Evolutionary conservation across 768 basidiomycete genomes (phyloP).

Genomic region (Suillus lakei): DNA sequence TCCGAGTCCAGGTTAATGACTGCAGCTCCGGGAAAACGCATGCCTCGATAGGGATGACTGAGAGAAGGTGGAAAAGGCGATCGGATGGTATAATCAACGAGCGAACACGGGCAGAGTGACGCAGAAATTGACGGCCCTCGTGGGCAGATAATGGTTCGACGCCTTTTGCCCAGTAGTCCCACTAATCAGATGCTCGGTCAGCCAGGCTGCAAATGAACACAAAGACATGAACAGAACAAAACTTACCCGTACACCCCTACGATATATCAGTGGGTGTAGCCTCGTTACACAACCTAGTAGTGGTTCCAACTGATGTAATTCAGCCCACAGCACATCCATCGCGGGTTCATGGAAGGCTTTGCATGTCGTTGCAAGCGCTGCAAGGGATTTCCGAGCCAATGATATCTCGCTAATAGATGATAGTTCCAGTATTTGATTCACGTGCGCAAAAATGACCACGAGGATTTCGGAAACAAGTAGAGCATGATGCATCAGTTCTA

Average conservation of each 20-base stretch:
- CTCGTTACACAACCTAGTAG: not conserved
- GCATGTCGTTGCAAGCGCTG: not conserved
- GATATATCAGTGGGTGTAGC: not conserved
- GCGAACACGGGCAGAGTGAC: not conserved
- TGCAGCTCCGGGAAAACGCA: not conserved
- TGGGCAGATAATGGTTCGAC: not conserved
- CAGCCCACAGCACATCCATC: not conserved
- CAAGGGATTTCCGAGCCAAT: not conserved
- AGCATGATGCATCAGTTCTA: not conserved
- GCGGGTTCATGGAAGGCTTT: not conserved
- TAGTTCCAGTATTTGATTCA: not conserved
- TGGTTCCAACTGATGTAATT: not conserved
- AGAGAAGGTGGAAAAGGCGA: not conserved
- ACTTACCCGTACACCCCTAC: not conserved
- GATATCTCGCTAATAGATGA: not conserved
- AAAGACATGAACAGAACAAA: too few species aligned
- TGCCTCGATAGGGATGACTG: not conserved
- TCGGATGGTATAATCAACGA: accelerated
- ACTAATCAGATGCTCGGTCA: not conserved
- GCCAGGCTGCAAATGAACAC: too few species aligned
- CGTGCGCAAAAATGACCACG: not conserved
- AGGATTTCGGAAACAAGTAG: not conserved
- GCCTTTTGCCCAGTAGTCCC: not conserved
- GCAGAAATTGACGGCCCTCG: not conserved
- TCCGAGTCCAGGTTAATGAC: not conserved